phyloP scores from a whole-genome alignment of 108 stramenopile species.

The Hondaea fermentalgiana region DNA sequence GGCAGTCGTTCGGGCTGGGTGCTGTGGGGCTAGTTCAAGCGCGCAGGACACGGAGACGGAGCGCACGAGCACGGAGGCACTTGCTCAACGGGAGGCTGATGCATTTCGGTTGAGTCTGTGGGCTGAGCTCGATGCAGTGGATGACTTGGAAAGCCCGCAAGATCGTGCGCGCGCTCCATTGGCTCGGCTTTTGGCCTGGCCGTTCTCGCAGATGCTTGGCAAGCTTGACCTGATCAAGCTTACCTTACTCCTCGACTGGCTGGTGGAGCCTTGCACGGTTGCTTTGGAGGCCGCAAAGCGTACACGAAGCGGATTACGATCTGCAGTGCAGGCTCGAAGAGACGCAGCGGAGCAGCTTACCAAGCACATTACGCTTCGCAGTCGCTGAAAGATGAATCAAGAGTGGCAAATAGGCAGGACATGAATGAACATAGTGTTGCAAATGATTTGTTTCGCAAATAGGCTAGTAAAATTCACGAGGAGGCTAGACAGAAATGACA shows the following conservation, averaged over 20 bases:
- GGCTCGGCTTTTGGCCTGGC: background rate
- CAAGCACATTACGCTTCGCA: background rate
- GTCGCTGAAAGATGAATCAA: background rate
- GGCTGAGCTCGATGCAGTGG: background rate
- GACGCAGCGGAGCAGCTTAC: background rate
- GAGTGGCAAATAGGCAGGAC: too few species aligned
- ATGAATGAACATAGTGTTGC: too few species aligned
- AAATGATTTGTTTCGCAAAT: background rate
- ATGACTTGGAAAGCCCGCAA: background rate
- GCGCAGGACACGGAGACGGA: background rate
- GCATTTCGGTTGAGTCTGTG: background rate
- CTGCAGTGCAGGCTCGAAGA: background rate
- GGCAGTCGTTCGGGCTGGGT: background rate
- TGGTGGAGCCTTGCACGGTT: background rate
- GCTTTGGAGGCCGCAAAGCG: background rate
- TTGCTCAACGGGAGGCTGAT: background rate
- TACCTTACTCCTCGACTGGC: background rate
- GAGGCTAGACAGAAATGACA: too few species aligned
- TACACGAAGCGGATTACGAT: background rate
- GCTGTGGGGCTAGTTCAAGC: background rate
- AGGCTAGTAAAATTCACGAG: too few species aligned
- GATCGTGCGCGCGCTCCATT: background rate
- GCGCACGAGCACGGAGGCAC: background rate
- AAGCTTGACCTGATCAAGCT: background rate
- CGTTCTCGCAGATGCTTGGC: background rate